These are phyloP conservation scores for Camellia granthamiana DNA, from an alignment of 148 eudicot genomes.

Conservation along the genomic window DNA sequence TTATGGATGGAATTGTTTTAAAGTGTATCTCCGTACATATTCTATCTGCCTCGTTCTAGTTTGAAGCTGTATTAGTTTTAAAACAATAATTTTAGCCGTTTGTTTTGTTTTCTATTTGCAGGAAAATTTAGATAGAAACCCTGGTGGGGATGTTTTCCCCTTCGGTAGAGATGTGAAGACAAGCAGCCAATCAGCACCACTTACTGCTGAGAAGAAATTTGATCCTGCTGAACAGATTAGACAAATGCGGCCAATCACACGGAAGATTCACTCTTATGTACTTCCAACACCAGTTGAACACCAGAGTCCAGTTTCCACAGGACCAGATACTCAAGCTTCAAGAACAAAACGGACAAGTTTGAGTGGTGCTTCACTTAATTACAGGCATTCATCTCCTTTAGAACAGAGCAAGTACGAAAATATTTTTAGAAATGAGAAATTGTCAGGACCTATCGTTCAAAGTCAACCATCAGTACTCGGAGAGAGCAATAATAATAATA, in stretches of 20 bases:
- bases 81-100: background rate
- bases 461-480: conserved; percentile 46
- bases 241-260: conserved; percentile 52
- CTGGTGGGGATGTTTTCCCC: conserved; percentile 27
- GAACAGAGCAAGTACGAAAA: conserved; percentile 38
- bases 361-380: conserved; percentile 20
- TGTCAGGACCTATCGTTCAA: conserved; percentile 36
- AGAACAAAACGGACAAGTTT: conserved; percentile 32
- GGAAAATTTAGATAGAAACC: conserved; percentile 32
- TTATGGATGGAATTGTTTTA: background rate
- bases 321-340: conserved; percentile 32
- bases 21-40: background rate
- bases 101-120: conserved; percentile 23
- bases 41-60: background rate
- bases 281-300: conserved; percentile 77
- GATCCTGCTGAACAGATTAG: conserved; percentile 59
- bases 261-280: conserved; percentile 42
- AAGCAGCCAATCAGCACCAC: conserved; percentile 82
- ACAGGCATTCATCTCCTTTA: conserved; percentile 52
- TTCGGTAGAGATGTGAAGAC: conserved; percentile 35
- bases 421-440: conserved; percentile 30
- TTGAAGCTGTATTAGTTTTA: background rate
- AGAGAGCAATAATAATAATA: conserved; percentile 54
- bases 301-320: conserved; percentile 33
- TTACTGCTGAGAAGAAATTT: conserved; percentile 51